A percentile compares a stretch with the other conserved stretches of the same genome.
Conservation (phyloP, 192 early-diverging fungal genomes). For the Podila horticola region DNA sequence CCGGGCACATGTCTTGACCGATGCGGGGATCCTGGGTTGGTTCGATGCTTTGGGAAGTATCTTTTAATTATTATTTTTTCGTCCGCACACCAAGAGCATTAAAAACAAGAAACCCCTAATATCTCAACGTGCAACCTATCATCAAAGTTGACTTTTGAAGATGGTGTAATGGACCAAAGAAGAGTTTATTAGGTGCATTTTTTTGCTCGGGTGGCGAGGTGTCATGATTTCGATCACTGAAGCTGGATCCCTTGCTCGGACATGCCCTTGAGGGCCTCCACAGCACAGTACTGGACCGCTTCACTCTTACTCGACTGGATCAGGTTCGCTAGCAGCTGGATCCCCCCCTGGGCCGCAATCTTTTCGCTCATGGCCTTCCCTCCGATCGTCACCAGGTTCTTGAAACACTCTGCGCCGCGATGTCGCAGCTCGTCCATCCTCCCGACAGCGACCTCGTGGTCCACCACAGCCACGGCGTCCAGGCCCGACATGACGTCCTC, state of each 20-base stretch:
- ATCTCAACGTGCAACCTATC: neutral
- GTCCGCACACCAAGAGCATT: neutral
- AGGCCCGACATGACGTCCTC: constrained; percentile 52
- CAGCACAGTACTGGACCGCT: constrained; percentile 61
- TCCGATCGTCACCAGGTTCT: constrained; percentile 64
- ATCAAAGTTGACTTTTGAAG: neutral
- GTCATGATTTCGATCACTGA: too few relatives aligned
- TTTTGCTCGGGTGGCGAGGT: too few relatives aligned
- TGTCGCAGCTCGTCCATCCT: constrained; percentile 72
- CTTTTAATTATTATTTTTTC: constrained; percentile 16
- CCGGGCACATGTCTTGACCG: constrained; percentile 75
- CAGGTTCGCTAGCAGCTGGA: constrained; percentile 57
- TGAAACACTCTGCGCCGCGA: constrained; percentile 76
- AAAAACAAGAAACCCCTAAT: neutral
- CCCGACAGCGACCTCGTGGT: constrained; percentile 34
- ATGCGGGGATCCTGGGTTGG: constrained; percentile 87
- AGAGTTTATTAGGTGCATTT: too few relatives aligned
- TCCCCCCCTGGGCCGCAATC: constrained; percentile 59
- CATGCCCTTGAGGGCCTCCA: constrained; percentile 67
- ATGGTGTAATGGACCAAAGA: too few relatives aligned
- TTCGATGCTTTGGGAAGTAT: constrained; percentile 87
- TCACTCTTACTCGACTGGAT: constrained; percentile 58
- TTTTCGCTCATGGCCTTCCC: constrained; percentile 56
- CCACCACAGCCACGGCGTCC: constrained; percentile 25
- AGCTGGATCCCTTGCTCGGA: constrained; percentile 55